Percentiles rank a stretch among this genome's conserved stretches.
phyloP scores from a whole-genome alignment of 768 basidiomycete species.

The Gyrodon lividus region DNA sequence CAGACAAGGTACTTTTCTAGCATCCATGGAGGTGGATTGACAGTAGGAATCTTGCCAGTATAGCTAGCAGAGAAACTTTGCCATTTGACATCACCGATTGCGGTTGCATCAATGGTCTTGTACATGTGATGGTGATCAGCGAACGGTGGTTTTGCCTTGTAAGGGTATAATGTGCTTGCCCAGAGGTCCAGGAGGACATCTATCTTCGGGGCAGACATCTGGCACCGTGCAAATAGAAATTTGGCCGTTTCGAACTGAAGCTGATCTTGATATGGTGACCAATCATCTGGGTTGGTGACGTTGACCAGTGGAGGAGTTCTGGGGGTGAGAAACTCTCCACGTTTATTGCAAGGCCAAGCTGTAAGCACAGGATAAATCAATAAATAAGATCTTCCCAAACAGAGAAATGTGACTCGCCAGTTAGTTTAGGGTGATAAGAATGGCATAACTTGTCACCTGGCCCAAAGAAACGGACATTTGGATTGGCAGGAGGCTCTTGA shows the following conservation, averaged over 20 bases:
- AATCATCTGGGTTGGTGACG: not conserved
- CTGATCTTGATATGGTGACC: constrained; percentile 10
- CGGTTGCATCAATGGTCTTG: constrained; percentile 24
- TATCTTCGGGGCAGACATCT: constrained; percentile 22
- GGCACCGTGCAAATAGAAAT: constrained; percentile 17
- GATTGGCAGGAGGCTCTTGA: not conserved
- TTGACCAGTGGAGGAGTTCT: constrained; percentile 2
- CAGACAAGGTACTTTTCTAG: constrained; percentile 24
- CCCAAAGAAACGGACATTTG: not conserved
- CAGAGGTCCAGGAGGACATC: constrained; percentile 20
- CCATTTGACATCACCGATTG: constrained; percentile 31
- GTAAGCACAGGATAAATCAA: not conserved
- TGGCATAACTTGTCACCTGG: constrained; percentile 1
- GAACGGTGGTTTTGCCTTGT: constrained; percentile 24
- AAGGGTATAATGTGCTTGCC: constrained; percentile 10
- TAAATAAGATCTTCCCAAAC: not conserved
- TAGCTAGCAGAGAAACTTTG: constrained; percentile 20
- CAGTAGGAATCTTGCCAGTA: constrained; percentile 10
- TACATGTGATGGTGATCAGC: constrained; percentile 19
- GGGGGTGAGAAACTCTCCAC: not conserved
- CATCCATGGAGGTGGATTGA: constrained; percentile 28
- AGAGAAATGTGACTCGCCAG: not conserved
- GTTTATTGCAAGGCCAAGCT: constrained; percentile 3
- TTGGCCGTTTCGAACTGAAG: constrained; percentile 19
- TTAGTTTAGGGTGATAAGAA: constrained; percentile 4